Conservation (phyloP, 1,284 basidiomycete genomes). For the Papiliotrema flavescens region DNA sequence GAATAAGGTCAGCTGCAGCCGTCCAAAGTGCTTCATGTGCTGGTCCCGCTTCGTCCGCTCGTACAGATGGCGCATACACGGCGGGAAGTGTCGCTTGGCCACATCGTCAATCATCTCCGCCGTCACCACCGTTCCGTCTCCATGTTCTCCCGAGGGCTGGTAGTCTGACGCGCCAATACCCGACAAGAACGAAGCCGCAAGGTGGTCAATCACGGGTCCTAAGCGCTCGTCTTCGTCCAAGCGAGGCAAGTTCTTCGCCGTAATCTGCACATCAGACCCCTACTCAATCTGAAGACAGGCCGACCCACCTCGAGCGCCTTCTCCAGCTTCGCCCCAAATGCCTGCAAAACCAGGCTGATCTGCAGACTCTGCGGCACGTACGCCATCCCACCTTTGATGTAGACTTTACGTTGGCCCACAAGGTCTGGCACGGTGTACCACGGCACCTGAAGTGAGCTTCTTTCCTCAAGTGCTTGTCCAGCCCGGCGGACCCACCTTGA, state of each 20-base stretch:
- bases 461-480: background rate
- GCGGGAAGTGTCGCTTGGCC: conserved; percentile 83
- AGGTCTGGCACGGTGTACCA: conserved; percentile 95
- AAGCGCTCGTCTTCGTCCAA: conserved; percentile 94
- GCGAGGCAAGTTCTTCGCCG: conserved; percentile 83
- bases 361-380: conserved; percentile 82
- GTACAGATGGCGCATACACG: conserved; percentile 93
- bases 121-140: conserved; percentile 61
- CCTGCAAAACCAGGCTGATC: conserved; percentile 83
- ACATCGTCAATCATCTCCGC: conserved; percentile 93
- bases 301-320: conserved; percentile 70
- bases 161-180: conserved; percentile 60
- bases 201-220: conserved; percentile 83
- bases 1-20: conserved; percentile 90
- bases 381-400: conserved; percentile 77
- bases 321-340: conserved; percentile 74
- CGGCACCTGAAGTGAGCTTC: conserved; percentile 47
- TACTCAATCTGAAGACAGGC: background rate
- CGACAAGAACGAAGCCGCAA: conserved; percentile 90
- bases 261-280: conserved; percentile 56
- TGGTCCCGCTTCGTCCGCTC: conserved; percentile 70
- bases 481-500: conserved; percentile 32
- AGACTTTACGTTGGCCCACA: conserved; percentile 77
- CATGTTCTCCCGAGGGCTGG: conserved; percentile 25
- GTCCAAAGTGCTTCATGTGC: conserved; percentile 89